A percentile compares a stretch with the other conserved stretches of the same genome.
phyloP scores from a whole-genome alignment of 176 grass and related monocot genomes.

The Ensete ventricosum region DNA sequence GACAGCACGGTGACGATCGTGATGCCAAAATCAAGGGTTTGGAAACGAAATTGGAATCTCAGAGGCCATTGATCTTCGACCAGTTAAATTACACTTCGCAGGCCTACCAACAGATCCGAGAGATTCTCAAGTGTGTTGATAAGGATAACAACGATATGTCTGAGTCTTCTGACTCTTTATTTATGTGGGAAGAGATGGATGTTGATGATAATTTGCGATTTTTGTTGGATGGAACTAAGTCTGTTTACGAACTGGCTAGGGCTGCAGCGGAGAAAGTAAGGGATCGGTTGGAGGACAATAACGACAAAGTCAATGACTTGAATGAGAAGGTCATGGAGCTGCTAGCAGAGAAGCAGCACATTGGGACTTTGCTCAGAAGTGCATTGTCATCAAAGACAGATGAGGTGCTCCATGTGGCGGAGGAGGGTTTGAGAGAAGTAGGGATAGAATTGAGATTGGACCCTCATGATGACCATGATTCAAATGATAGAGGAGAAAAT shows the following conservation, averaged over 20 bases:
- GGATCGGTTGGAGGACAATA: slow-evolving; percentile 33
- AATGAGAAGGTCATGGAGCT: slow-evolving; percentile 51
- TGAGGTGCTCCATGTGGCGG: slow-evolving; percentile 67
- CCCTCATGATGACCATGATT: slow-evolving; percentile 26
- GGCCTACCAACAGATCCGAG: slow-evolving; percentile 47
- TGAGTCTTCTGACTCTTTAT: slow-evolving; percentile 45
- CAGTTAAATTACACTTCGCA: slow-evolving; percentile 65
- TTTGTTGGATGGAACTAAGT: slow-evolving; percentile 53
- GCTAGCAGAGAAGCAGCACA: slow-evolving; percentile 67
- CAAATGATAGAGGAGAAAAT: slow-evolving; percentile 39
- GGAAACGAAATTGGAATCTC: slow-evolving; percentile 51
- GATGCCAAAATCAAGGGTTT: slow-evolving; percentile 26
- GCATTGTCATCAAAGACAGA: slow-evolving; percentile 55
- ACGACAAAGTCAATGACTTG: slow-evolving; percentile 26
- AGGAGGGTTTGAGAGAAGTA: slow-evolving; percentile 71
- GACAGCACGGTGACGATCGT: slow-evolving; percentile 20
- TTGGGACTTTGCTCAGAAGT: slow-evolving; percentile 67
- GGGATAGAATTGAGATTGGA: slow-evolving; percentile 72
- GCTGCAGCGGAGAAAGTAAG: slow-evolving; percentile 50
- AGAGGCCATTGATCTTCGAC: slow-evolving; percentile 70
- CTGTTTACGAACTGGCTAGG: slow-evolving; percentile 41
- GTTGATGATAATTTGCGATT: slow-evolving; percentile 67
- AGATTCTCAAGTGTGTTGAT: slow-evolving; percentile 43
- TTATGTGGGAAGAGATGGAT: slow-evolving; percentile 68
- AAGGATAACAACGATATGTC: slow-evolving; percentile 15